These are phyloP conservation scores for Phanerodontia chrysosporium DNA, from an alignment of 768 basidiomycete species.

Conservation along the genomic window DNA sequence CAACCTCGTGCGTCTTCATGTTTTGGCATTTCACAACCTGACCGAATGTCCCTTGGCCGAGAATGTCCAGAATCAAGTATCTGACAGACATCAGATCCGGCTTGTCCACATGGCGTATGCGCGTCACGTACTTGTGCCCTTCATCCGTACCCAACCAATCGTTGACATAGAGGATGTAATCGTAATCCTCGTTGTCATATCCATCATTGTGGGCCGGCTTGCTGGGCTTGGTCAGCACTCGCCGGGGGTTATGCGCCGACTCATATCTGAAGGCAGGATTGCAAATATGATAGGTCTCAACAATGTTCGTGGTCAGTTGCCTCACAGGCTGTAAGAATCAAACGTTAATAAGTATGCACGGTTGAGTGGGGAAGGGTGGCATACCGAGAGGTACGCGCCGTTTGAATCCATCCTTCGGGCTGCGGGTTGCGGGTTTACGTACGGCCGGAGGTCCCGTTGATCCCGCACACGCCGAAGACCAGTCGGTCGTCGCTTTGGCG, in stretches of 20 bases:
- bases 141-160: slow-evolving; percentile 95
- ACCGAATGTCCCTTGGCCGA: slow-evolving; percentile 98
- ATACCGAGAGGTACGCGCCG: slow-evolving; percentile 77
- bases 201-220: slow-evolving; percentile 95
- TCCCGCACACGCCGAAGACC: slow-evolving; percentile 81
- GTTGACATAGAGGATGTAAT: slow-evolving; percentile 99
- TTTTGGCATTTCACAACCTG: slow-evolving; percentile 99
- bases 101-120: slow-evolving; percentile 8
- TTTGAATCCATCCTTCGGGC: slow-evolving; percentile 76
- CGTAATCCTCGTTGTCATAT: slow-evolving; percentile 98
- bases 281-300: slow-evolving; percentile 91
- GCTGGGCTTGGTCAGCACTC: slow-evolving; percentile 96
- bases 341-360: background rate
- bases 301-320: slow-evolving; percentile 78
- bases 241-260: slow-evolving; percentile 87
- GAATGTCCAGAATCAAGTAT: slow-evolving; percentile 95
- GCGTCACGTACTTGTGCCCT: slow-evolving; percentile 77
- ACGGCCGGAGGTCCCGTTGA: slow-evolving; percentile 72
- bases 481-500: slow-evolving; percentile 60
- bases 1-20: slow-evolving; percentile 98
- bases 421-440: slow-evolving; percentile 53
- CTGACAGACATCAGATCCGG: slow-evolving; percentile 33
- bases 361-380: slow-evolving; percentile 28
- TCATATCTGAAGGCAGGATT: slow-evolving; percentile 96
- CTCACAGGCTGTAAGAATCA: slow-evolving; percentile 43